Evolutionary conservation across 176 grass and related monocot species (phyloP).

Genomic region (Aegilops speltoides): DNA sequence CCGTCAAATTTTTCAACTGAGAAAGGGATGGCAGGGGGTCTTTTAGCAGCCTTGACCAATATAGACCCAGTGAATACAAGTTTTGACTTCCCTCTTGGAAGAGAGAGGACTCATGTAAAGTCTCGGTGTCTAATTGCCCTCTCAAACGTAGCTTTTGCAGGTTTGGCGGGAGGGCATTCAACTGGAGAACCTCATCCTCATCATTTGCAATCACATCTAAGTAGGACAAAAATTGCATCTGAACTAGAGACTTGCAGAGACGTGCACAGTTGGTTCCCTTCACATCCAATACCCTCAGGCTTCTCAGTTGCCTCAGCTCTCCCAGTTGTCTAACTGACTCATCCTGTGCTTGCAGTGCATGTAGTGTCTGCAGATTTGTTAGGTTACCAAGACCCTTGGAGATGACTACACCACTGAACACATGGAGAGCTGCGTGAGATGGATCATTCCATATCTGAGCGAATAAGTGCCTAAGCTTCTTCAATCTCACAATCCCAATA

Average conservation of each 20-base stretch:
- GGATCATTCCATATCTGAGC: not conserved
- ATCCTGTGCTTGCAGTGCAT: not conserved
- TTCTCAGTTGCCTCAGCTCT: constrained; percentile 40
- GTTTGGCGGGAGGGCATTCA: not conserved
- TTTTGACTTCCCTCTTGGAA: not conserved
- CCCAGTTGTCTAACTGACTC: not conserved
- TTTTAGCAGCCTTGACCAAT: not conserved
- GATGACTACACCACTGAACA: not conserved
- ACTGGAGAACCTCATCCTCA: constrained; percentile 6
- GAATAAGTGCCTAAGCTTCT: constrained; percentile 23
- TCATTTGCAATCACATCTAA: not conserved
- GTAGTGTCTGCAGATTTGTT: constrained; percentile 16
- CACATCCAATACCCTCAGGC: not conserved
- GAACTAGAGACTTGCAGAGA: not conserved
- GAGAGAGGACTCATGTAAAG: not conserved
- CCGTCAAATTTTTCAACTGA: not conserved
- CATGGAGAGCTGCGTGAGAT: fast-evolving
- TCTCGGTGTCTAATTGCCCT: not conserved
- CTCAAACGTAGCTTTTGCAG: not conserved
- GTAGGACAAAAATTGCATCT: not conserved
- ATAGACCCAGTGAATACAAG: not conserved
- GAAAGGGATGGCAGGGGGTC: constrained; percentile 1
- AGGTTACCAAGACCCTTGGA: not conserved
- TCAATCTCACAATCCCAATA: not conserved
- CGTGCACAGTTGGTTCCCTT: not conserved